These are phyloP conservation scores for Bipolaris sorokiniana DNA, from an alignment of 2,329 filamentous ascomycete genomes.

Conservation along the genomic window DNA sequence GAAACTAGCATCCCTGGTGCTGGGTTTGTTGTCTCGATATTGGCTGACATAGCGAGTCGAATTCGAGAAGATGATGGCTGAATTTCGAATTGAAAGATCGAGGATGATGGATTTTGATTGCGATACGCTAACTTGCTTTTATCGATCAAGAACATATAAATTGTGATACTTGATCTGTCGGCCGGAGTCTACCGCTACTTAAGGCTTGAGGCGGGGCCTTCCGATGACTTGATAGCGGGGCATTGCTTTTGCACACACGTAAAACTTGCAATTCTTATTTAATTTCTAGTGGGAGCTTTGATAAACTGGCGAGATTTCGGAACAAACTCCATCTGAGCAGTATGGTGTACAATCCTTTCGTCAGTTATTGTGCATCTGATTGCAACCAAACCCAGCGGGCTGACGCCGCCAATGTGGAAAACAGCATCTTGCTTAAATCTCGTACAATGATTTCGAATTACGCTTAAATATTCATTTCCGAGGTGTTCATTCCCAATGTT, in stretches of 20 bases:
- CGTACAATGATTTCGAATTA: too few species aligned
- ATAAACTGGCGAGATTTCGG: too few species aligned
- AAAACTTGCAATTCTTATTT: too few species aligned
- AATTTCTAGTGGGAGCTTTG: too few species aligned
- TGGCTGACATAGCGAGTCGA: slow-evolving; percentile 6
- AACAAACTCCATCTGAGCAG: too few species aligned
- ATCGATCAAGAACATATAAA: not conserved
- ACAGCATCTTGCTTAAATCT: too few species aligned
- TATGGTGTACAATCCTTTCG: too few species aligned
- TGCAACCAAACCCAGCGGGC: too few species aligned
- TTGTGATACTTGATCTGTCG: not conserved
- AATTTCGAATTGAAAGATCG: not conserved
- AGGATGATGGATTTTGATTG: not conserved
- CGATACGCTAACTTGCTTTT: not conserved
- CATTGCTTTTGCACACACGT: not conserved
- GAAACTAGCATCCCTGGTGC: slow-evolving; percentile 7
- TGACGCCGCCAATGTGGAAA: too few species aligned
- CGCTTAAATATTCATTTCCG: too few species aligned
- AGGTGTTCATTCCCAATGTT: slow-evolving; percentile 3
- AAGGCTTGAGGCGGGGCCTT: slow-evolving; percentile 3
- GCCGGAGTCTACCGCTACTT: slow-evolving; percentile 8
- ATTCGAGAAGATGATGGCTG: not conserved
- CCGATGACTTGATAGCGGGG: slow-evolving; percentile 8
- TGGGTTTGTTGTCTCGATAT: not conserved
- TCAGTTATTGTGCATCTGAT: too few species aligned